Percentiles rank a stretch among this genome's conserved stretches.
These are phyloP conservation scores for Pythium aquatile DNA, from an alignment of 352 stramenopile genomes.

Conservation along the genomic window DNA sequence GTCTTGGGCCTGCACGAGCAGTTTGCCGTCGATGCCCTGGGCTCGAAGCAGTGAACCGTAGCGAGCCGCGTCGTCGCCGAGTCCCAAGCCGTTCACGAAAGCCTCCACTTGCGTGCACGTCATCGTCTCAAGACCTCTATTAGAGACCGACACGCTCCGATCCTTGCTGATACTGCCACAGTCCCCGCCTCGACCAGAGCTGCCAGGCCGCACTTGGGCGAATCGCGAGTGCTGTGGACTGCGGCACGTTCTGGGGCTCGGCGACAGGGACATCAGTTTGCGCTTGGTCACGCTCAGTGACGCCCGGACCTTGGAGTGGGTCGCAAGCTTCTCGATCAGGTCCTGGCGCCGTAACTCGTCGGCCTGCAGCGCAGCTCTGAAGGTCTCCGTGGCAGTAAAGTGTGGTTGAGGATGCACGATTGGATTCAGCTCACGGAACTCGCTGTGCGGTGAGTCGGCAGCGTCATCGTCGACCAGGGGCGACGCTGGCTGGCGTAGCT, in stretches of 20 bases:
- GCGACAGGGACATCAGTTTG: slow-evolving; percentile 9
- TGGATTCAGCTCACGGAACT: not conserved
- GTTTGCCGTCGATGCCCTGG: slow-evolving; percentile 59
- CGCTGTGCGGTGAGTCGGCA: not conserved
- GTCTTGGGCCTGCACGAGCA: slow-evolving; percentile 56
- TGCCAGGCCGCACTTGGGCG: not conserved
- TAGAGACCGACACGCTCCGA: not conserved
- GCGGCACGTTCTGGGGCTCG: not conserved
- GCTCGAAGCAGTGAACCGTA: slow-evolving; percentile 44
- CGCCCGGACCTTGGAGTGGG: slow-evolving; percentile 24
- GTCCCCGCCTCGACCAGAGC: slow-evolving; percentile 13
- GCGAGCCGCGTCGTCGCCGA: slow-evolving; percentile 30
- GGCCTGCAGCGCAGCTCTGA: slow-evolving; percentile 39
- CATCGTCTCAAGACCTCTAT: slow-evolving; percentile 29
- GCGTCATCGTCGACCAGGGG: slow-evolving; percentile 4
- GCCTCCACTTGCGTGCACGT: slow-evolving; percentile 40
- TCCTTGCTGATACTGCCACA: slow-evolving; percentile 1
- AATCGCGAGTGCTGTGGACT: slow-evolving; percentile 7
- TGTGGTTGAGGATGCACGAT: slow-evolving; percentile 11
- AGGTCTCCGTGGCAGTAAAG: slow-evolving; percentile 22
- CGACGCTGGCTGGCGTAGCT: not conserved
- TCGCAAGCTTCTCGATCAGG: slow-evolving; percentile 44
- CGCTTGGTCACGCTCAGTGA: slow-evolving; percentile 20
- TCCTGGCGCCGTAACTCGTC: slow-evolving; percentile 63
- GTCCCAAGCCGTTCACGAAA: slow-evolving; percentile 49